phyloP scores from a whole-genome alignment of 306 rosid genomes.

The Crataegus laevigata region DNA sequence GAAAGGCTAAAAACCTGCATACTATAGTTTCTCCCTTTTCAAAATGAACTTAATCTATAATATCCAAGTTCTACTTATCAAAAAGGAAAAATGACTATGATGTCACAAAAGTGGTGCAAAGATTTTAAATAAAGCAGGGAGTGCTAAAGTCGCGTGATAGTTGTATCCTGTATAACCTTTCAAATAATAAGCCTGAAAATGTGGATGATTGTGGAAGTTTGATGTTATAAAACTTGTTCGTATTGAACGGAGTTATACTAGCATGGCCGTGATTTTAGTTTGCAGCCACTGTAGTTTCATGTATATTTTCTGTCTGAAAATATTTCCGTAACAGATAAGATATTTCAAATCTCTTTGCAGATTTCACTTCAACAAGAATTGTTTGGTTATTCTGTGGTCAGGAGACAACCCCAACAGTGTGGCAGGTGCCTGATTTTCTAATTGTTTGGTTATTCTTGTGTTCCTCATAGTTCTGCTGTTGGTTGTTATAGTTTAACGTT shows the following conservation, averaged over 20 bases:
- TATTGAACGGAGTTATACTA: background rate
- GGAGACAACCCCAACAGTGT: conserved; percentile 98
- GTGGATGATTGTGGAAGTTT: background rate
- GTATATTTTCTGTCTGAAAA: background rate
- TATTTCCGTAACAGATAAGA: background rate
- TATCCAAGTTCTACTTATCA: background rate
- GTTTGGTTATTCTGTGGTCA: conserved; percentile 85
- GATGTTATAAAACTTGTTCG: background rate
- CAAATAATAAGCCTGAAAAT: background rate
- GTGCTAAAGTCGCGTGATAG: too few species aligned
- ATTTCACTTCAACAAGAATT: conserved; percentile 59
- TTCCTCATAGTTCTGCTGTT: background rate
- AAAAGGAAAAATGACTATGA: background rate
- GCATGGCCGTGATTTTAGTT: background rate
- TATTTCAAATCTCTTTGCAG: conserved; percentile 24
- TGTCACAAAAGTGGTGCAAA: too few species aligned
- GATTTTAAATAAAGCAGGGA: too few species aligned
- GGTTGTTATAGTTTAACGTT: background rate
- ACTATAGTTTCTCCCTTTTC: background rate
- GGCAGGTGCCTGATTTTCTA: conserved; percentile 58
- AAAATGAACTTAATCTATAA: background rate
- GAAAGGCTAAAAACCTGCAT: background rate
- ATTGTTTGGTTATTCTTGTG: background rate
- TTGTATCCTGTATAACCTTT: background rate
- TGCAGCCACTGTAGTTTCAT: background rate